A percentile compares a stretch with the other conserved stretches of the same genome.
Conservation (phyloP, 768 basidiomycete genomes). For the Lentinula aciculospora region DNA sequence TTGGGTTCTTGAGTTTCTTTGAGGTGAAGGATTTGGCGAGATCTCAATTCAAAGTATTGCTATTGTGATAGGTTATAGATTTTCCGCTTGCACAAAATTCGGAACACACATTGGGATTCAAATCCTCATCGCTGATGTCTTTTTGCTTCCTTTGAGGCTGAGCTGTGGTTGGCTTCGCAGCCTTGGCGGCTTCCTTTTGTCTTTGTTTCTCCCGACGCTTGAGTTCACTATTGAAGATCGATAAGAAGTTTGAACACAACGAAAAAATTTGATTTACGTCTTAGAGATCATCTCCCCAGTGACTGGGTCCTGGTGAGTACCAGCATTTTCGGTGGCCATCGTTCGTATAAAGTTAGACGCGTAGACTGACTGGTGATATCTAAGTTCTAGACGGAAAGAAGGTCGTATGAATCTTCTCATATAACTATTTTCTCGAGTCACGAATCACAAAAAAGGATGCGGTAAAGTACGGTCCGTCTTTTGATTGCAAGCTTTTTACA, state of each 20-base stretch:
- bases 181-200: conserved; percentile 74
- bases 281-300: conserved; percentile 98
- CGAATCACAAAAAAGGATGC: background rate
- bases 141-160: conserved; percentile 34
- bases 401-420: background rate
- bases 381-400: background rate
- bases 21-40: conserved; percentile 80
- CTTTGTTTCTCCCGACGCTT: conserved; percentile 91
- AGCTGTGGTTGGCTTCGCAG: conserved; percentile 42
- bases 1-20: conserved; percentile 82
- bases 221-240: conserved; percentile 62
- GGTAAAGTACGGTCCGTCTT: background rate
- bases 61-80: conserved; percentile 22
- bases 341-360: conserved; percentile 2
- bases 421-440: background rate
- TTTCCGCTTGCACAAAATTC: background rate
- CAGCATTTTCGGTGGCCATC: conserved; percentile 19
- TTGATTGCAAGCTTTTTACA: background rate
- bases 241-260: conserved; percentile 25
- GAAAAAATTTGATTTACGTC: conserved; percentile 48
- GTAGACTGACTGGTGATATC: background rate
- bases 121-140: conserved; percentile 66
- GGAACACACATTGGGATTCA: conserved; percentile 81
- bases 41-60: conserved; percentile 97
- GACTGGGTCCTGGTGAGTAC: conserved; percentile 69